Percentiles rank a stretch among this genome's conserved stretches.
phyloP scores from a whole-genome alignment of 208 protist species.

The Novymonas esmeraldas region DNA sequence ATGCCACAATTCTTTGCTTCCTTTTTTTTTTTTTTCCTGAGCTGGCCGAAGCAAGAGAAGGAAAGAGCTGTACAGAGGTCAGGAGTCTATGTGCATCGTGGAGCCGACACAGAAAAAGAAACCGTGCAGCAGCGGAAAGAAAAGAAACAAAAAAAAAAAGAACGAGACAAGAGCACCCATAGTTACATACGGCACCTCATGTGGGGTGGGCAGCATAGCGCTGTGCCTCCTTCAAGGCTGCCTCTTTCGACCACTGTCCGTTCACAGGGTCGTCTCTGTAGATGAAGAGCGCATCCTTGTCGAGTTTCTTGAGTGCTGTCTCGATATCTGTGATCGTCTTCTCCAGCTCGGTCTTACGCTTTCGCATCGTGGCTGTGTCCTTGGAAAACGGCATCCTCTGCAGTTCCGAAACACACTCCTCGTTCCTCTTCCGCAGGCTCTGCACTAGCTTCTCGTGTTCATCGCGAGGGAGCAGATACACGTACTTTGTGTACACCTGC shows the following conservation, averaged over 20 bases:
- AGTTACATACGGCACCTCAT: neutral
- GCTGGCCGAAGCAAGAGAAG: neutral
- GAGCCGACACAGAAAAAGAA: neutral
- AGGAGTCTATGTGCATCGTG: slow-evolving; percentile 6
- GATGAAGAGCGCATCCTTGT: slow-evolving; percentile 87
- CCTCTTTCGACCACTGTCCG: slow-evolving; percentile 75
- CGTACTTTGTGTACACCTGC: slow-evolving; percentile 52
- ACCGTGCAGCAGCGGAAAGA: neutral
- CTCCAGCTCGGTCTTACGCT: slow-evolving; percentile 73
- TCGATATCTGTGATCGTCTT: slow-evolving; percentile 79
- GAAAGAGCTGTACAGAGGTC: neutral
- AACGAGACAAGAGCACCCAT: neutral
- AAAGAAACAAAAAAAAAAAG: neutral
- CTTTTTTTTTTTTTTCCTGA: neutral
- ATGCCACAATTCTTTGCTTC: neutral
- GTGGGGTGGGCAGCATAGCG: slow-evolving; percentile 34
- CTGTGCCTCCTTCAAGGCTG: slow-evolving; percentile 75
- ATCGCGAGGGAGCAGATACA: slow-evolving; percentile 75
- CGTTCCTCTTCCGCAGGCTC: slow-evolving; percentile 60
- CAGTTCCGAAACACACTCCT: slow-evolving; percentile 43
- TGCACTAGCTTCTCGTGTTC: slow-evolving; percentile 76
- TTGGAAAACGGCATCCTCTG: slow-evolving; percentile 89
- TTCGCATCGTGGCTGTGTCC: slow-evolving; percentile 68
- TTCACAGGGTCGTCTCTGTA: slow-evolving; percentile 87
- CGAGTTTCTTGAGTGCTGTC: slow-evolving; percentile 71